Base-by-base conservation (phyloP, 106 monocot genomes). In the Alisma plantagoaquatica region DNA sequence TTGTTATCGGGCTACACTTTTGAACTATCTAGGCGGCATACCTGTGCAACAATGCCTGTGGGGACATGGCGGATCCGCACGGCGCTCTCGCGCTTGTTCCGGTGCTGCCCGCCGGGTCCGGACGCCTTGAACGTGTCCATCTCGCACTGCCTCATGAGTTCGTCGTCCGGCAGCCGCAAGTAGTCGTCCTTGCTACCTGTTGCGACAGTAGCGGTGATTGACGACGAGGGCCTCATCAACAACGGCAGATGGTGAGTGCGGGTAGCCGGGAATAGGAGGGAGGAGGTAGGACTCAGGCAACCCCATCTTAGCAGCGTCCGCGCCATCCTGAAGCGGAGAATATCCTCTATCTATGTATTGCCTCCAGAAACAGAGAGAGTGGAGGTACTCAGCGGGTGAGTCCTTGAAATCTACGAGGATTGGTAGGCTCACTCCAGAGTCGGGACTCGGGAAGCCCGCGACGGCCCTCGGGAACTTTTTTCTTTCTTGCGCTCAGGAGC, bases 31-130 rank as follows among this genome's bases (percentile, higher is more conserved):
- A n/a, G n/a, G n/a, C n/a, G n/a, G n/a, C n/a, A n/a, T n/a, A 86
- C 98, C 86, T 99, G 98, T 18, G 90, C 79, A 33, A 70, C 53
- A 71, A 90, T 68, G 5, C 98, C 96, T 51, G 90, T 85, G 63
- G 98, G 90, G 29, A 71, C 68, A 59, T 99, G 98, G 51, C 62
- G 73, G 51, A 99, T 61, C 28, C 98, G 75, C 47, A 99, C 90
- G 42, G 98, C 81, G 29, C 84, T 72, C 78, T 99, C 98, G 21
- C 90, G 78, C 79, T 99, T 99, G 74, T 99, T 99, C 27, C 98
- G 81, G 72, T 99, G 98, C 70, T 99, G 90, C 1, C 98, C 90
- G 15, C 98, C 98, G 25, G 85, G 98, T 14, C 98, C 98, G 12
- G 90, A 82, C 14, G 86, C 49, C 65, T 86, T 99, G 74, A 77